phyloP scores from a whole-genome alignment of 257 asterid species.

The Nicotiana obtusifolia region DNA sequence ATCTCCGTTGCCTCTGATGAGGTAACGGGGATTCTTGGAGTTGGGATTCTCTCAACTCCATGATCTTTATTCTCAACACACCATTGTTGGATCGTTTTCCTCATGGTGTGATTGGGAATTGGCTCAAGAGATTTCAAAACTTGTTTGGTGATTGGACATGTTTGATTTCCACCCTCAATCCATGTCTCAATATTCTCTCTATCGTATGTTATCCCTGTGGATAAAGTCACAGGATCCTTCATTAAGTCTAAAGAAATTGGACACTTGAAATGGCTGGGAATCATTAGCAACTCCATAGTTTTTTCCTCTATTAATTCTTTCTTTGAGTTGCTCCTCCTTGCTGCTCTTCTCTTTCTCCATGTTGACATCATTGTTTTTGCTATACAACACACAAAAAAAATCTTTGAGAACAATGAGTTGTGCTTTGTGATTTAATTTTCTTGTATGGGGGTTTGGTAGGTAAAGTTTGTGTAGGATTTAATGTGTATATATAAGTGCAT shows the following conservation, averaged over 20 bases:
- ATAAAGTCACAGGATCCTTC: conserved; percentile 33
- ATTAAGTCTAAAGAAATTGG: conserved; percentile 28
- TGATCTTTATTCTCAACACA: conserved; percentile 36
- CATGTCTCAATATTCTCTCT: conserved; percentile 26
- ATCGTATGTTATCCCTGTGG: conserved; percentile 29
- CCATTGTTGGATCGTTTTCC: conserved; percentile 51
- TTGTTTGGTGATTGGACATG: conserved; percentile 23
- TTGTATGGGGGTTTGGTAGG: neutral
- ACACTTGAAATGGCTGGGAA: conserved; percentile 24
- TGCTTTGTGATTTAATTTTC: neutral
- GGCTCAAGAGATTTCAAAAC: conserved; percentile 18
- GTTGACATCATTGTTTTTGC: conserved; percentile 14
- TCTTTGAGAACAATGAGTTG: neutral
- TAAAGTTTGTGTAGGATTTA: neutral
- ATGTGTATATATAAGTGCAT: conserved; percentile 3
- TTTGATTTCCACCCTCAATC: conserved; percentile 23
- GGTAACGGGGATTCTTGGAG: conserved; percentile 35
- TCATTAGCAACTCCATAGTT: neutral
- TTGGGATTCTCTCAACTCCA: conserved; percentile 48
- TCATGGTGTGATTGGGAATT: conserved; percentile 32
- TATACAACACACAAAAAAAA: neutral
- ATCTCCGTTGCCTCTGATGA: conserved; percentile 28
- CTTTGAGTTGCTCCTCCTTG: conserved; percentile 20
- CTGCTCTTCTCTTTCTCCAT: conserved; percentile 23
- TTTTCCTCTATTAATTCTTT: neutral